Base-by-base conservation (phyloP, 306 rosid genomes). In the Cucumis hystrix region DNA sequence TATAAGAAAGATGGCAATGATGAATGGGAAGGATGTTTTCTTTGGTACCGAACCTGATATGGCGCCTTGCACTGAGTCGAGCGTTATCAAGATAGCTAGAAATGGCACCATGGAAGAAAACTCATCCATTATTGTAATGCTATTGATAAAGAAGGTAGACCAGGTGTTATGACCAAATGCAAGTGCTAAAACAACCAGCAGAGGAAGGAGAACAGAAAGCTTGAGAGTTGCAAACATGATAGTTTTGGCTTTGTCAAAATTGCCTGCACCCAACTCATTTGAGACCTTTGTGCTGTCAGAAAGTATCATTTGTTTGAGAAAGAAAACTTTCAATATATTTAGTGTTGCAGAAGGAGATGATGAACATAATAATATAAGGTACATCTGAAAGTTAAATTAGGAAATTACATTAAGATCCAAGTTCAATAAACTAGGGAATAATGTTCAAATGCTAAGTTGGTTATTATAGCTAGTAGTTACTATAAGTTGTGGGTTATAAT, bases 51-150 rank as follows among this genome's bases (percentile, higher is more conserved):
- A 43, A 93, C 98, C 96, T 89, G 97, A 87, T 81, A 93, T 80
- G 25, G 90, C 90, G 47, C 96, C 92, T 83, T 93, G 96, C 18
- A 89, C 18, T 10, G 97, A 76, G 82, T 91, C 98, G 14, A 82
- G 49, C 4, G 83, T 14, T 79, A 91, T 86, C 14, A 97, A 93
- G 79, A 85, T 59, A 30, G 83, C 89, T n/a, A 91, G 88, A 18
- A 91, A 74, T 14, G 96, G 93, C 65, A 89, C 79, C 78, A 91
- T 67, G n/a, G 96, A 88, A 80, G 96, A 86, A 85, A 91, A 91
- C 61, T 83, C 82, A 35, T 82, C 16, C 77, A 65, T 78, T 11
- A 93, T 86, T 28, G 12, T 21, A 33, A 78, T 0, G 67, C 84
- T 23, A 23, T 75, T 83, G 78, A 84, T 88, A 80, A 88, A 93